A percentile compares a stretch with the other conserved stretches of the same genome.
Evolutionary conservation across 768 basidiomycete genomes (phyloP).

Genomic region (Calocybe gangraenosa): DNA sequence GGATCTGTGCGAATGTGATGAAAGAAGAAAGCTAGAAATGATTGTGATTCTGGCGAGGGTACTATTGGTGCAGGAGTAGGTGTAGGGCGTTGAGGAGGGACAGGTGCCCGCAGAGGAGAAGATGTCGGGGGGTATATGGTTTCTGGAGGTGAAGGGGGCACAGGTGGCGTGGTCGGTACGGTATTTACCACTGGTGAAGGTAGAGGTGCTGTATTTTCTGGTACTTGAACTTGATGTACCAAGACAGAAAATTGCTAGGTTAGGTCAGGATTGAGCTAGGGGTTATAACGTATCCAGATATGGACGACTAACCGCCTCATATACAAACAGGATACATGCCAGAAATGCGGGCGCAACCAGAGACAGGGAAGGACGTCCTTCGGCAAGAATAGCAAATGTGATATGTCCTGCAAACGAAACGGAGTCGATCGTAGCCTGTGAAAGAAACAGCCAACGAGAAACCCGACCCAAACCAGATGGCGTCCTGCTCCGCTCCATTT

Average conservation of each 20-base stretch:
- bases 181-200: conserved; percentile 24
- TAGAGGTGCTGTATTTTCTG: conserved; percentile 48
- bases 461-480: conserved; percentile 76
- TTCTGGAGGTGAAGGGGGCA: conserved; percentile 10
- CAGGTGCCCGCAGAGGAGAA: conserved; percentile 16
- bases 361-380: conserved; percentile 77
- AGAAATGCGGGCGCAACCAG: conserved; percentile 83
- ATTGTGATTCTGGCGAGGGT: conserved; percentile 22
- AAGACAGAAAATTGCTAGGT: conserved; percentile 78
- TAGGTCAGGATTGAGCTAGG: background rate
- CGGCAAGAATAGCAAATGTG: conserved; percentile 81
- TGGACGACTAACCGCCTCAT: conserved; percentile 62
- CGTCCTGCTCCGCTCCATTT: conserved; percentile 71
- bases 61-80: conserved; percentile 23
- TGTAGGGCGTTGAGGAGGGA: conserved; percentile 14
- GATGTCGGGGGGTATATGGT: conserved; percentile 17
- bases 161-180: conserved; percentile 13
- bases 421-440: conserved; percentile 76
- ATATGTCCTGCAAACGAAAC: conserved; percentile 87
- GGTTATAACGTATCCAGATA: background rate
- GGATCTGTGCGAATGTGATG: conserved; percentile 64
- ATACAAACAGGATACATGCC: conserved; percentile 73
- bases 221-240: conserved; percentile 79
- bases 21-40: conserved; percentile 48
- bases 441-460: conserved; percentile 79